phyloP scores from a whole-genome alignment of 306 rosid species.

The Arachis hypogaea region DNA sequence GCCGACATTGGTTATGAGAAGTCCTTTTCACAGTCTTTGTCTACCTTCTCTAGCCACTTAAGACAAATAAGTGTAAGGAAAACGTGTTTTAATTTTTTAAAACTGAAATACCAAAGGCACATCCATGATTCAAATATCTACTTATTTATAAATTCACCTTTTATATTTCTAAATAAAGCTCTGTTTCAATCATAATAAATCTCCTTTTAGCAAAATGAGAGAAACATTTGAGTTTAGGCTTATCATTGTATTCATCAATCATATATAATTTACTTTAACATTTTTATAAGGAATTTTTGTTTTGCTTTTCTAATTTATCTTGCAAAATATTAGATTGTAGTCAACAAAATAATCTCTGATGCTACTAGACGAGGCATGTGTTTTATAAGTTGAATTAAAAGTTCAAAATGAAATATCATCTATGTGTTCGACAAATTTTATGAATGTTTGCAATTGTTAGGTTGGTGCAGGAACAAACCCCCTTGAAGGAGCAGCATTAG shows the following conservation, averaged over 20 bases:
- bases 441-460: constrained; percentile 51
- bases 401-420: constrained; percentile 24
- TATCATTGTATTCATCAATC: constrained; percentile 17
- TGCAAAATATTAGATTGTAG: constrained; percentile 74
- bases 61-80: constrained; percentile 83
- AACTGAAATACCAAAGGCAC: constrained; percentile 23
- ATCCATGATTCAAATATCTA: background rate
- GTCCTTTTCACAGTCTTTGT: constrained; percentile 84
- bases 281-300: constrained; percentile 18
- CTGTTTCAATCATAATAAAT: background rate
- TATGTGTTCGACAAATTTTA: constrained; percentile 12
- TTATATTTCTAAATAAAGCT: constrained; percentile 3
- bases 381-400: constrained; percentile 13
- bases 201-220: constrained; percentile 1
- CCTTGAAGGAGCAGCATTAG: constrained; percentile 96
- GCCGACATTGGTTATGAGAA: constrained; percentile 98
- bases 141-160: background rate
- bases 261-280: background rate
- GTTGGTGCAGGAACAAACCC: constrained; percentile 99
- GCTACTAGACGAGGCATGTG: constrained; percentile 85
- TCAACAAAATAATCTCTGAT: constrained; percentile 79
- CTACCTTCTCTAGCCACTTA: constrained; percentile 97
- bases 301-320: constrained; percentile 34
- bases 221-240: constrained; percentile 18
- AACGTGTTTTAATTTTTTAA: constrained; percentile 18